These are phyloP conservation scores for Penicillium sp. DNA, from an alignment of 2,329 filamentous ascomycete genomes.

Conservation along the genomic window DNA sequence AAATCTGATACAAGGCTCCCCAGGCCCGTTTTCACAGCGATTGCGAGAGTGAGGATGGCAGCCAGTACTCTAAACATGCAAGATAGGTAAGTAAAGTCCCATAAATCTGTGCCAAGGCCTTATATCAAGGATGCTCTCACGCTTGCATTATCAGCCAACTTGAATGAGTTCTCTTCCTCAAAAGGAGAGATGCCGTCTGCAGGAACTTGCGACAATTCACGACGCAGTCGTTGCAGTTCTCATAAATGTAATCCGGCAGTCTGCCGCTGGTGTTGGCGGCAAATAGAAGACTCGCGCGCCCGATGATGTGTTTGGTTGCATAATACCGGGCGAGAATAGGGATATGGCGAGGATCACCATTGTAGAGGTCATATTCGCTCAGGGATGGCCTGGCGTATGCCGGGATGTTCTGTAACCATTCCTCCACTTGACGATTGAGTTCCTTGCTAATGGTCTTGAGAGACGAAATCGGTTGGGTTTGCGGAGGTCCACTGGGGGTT, in stretches of 20 bases:
- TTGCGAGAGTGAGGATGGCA: slow-evolving; percentile 18
- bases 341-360: slow-evolving; percentile 11
- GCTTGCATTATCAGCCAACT: slow-evolving; percentile 18
- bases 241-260: slow-evolving; percentile 10
- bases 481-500: neutral
- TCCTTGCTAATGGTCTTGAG: slow-evolving; percentile 16
- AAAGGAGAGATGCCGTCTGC: slow-evolving; percentile 8
- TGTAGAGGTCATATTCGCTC: slow-evolving; percentile 3
- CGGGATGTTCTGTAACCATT: slow-evolving; percentile 17
- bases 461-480: slow-evolving; percentile 10
- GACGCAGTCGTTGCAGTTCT: slow-evolving; percentile 17
- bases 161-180: slow-evolving; percentile 13
- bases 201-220: slow-evolving; percentile 19
- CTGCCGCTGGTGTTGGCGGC: slow-evolving; percentile 10
- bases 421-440: slow-evolving; percentile 15
- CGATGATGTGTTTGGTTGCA: slow-evolving; percentile 18
- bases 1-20: slow-evolving; percentile 16
- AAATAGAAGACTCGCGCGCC: slow-evolving; percentile 15
- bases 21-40: slow-evolving; percentile 18
- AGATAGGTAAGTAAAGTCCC: neutral
- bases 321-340: slow-evolving; percentile 18
- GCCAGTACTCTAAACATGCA: slow-evolving; percentile 11
- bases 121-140: slow-evolving; percentile 2
- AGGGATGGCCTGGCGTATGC: slow-evolving; percentile 15
- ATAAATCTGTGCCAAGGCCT: too few species aligned